These are phyloP conservation scores for Saccharomycopsis crataegensis DNA, from an alignment of 1,139 yeast species.

Conservation along the genomic window DNA sequence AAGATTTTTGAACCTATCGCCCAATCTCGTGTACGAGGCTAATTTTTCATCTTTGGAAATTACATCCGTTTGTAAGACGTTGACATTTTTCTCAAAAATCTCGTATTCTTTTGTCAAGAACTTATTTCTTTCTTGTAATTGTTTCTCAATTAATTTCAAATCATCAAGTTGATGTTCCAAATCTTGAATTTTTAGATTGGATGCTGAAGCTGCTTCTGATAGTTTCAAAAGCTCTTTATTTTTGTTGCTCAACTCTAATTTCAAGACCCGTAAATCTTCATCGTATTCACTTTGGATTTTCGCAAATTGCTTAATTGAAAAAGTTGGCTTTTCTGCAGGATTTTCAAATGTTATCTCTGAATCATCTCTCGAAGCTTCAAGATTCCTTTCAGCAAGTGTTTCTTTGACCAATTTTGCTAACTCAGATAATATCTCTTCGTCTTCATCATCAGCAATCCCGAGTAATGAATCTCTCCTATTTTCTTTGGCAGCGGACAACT, in stretches of 20 bases:
- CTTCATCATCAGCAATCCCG: constrained; percentile 20
- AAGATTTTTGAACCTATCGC: constrained; percentile 28
- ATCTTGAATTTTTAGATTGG: constrained; percentile 23
- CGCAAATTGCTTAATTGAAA: constrained; percentile 35
- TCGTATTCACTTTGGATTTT: constrained; percentile 49
- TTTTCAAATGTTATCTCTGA: constrained; percentile 16
- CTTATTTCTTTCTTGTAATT: constrained; percentile 24
- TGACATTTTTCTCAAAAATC: constrained; percentile 23
- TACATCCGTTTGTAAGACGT: constrained; percentile 16
- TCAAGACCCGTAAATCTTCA: constrained; percentile 46
- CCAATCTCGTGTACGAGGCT: constrained; percentile 20
- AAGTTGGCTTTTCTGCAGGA: constrained; percentile 26
- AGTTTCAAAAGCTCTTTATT: constrained; percentile 29
- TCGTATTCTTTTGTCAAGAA: constrained; percentile 25
- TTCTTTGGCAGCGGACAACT: not conserved
- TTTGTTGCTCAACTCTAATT: constrained; percentile 45
- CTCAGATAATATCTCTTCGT: constrained; percentile 8
- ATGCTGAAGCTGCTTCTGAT: constrained; percentile 24
- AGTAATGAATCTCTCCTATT: constrained; percentile 6
- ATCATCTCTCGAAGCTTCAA: constrained; percentile 1
- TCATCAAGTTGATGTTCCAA: constrained; percentile 26
- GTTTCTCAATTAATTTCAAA: constrained; percentile 24
- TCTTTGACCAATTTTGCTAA: constrained; percentile 9
- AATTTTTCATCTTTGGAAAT: constrained; percentile 20
- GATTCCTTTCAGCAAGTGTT: constrained; percentile 2